These are phyloP conservation scores for Coemansia sp. DNA, from an alignment of 192 early-diverging fungal genomes.

Conservation along the genomic window DNA sequence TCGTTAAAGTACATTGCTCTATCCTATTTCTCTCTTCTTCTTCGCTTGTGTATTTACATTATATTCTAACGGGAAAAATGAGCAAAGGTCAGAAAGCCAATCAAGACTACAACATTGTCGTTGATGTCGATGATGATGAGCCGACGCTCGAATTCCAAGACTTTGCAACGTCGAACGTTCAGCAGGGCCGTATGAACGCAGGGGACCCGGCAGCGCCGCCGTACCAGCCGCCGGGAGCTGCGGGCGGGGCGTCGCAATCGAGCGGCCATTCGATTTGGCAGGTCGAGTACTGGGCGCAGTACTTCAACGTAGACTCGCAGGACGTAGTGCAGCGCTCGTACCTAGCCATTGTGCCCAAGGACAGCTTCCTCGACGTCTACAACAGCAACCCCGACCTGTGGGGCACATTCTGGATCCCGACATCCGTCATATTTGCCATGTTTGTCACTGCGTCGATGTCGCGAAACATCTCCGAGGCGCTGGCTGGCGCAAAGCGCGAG, in stretches of 20 bases:
- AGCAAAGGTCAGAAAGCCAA: constrained; percentile 27
- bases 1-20: not conserved
- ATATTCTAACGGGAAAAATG: constrained; percentile 23
- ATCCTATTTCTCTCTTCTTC: not conserved
- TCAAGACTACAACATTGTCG: constrained; percentile 56
- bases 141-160: constrained; percentile 57
- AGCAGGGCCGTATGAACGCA: constrained; percentile 38
- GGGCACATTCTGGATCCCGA: constrained; percentile 98
- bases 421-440: constrained; percentile 93
- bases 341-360: constrained; percentile 71
- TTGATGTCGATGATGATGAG: constrained; percentile 59
- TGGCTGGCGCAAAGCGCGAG: constrained; percentile 58
- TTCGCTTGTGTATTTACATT: not conserved
- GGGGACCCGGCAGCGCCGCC: constrained; percentile 34
- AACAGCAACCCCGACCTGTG: constrained; percentile 91
- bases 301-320: constrained; percentile 90
- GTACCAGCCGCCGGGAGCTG: constrained; percentile 26
- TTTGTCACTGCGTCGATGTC: constrained; percentile 94
- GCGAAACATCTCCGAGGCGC: constrained; percentile 74
- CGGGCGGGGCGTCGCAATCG: constrained; percentile 8
- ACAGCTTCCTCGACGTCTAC: constrained; percentile 80
- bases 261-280: constrained; percentile 75
- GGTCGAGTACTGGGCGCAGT: constrained; percentile 85
- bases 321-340: constrained; percentile 75
- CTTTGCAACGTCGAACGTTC: constrained; percentile 44